Evolutionary conservation across 2,329 filamentous ascomycete species (phyloP), one percentile per base, ranked within the genome.

Genomic region (Sordariomycetes sp.): DNA sequence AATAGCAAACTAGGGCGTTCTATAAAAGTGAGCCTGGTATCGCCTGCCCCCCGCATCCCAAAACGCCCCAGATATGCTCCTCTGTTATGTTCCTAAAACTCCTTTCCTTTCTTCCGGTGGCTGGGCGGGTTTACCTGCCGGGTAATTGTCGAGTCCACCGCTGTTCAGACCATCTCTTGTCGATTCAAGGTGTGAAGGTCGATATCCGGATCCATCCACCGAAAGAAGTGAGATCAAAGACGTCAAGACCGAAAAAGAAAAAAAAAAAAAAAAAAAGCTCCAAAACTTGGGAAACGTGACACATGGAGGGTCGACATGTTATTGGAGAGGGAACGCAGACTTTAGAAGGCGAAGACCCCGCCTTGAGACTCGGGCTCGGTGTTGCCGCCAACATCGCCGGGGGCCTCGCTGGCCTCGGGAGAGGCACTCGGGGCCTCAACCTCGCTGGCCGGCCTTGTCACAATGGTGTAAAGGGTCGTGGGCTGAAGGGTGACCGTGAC

Each of bases 401-500:
- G 22, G 54, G 64, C 64, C 20, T 59, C 60, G 15, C 62, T 62
- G 51, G 61, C 60, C 28, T 58, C 52, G 15, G 34, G 54, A 10
- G 20, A 24, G 45, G 45, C 3, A 8, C 20, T 20, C 10, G 45
- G 45, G 6, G 45, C 45, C 22, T 20, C 24, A 20, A 22, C 45
- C 17, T 10, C 8, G 45, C 22, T 22, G 45, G 66, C 65, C 10
- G 68, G 70, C 15, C 72, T 64, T n/a, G 71, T 75, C 59, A 69
- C 69, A 24, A 70, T 66, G 0, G 68, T 70, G n/a, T 70, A 59
- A 10, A 73, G 65, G 1, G 73, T 71, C n/a, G 66, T 67, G 1
- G 72, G 66, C 8, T 66, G 65, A 6, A 64, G 34, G 32, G 60
- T 62, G 52, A 72, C 68, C 1, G 73, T 76, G 48, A 75, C 72